Conservation (phyloP, 495 filamentous ascomycete genomes). For the Podospora bellae-mahoneyi region DNA sequence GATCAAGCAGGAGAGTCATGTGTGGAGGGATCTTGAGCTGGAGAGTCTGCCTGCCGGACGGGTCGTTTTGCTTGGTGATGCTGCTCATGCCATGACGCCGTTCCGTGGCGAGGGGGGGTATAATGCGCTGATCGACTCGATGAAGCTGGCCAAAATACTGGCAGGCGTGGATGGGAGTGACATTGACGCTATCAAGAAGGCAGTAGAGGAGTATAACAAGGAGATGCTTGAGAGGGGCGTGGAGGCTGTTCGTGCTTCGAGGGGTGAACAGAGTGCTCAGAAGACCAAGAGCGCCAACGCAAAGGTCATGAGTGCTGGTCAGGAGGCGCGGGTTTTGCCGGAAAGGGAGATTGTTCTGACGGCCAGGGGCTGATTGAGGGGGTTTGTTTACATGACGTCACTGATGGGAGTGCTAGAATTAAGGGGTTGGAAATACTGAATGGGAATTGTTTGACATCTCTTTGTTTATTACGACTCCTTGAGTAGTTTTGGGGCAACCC, state of each 20-base stretch:
- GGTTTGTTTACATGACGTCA: too few relatives aligned
- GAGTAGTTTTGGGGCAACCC: too few relatives aligned
- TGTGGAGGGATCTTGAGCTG: conserved; percentile 24
- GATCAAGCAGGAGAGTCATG: conserved; percentile 22
- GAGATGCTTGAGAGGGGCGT: conserved; percentile 1
- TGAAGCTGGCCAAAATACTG: background rate
- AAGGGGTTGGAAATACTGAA: too few relatives aligned
- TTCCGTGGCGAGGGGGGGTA: background rate
- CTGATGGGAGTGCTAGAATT: too few relatives aligned
- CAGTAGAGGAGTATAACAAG: background rate
- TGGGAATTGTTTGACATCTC: too few relatives aligned
- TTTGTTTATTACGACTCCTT: too few relatives aligned
- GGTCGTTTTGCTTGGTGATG: conserved; percentile 48
- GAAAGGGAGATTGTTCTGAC: conserved; percentile 1
- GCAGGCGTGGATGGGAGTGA: background rate
- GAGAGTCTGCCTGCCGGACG: conserved; percentile 35
- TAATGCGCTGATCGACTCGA: background rate
- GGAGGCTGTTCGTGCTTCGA: background rate
- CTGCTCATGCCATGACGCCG: conserved; percentile 55
- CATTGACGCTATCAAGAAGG: background rate
- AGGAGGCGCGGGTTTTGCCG: background rate
- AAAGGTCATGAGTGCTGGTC: background rate
- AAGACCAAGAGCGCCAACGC: background rate
- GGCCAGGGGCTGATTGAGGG: too few relatives aligned
- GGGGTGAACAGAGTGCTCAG: background rate